Conservation (phyloP, 805 yeast species). For the Saccharomycopsis javanensis region DNA sequence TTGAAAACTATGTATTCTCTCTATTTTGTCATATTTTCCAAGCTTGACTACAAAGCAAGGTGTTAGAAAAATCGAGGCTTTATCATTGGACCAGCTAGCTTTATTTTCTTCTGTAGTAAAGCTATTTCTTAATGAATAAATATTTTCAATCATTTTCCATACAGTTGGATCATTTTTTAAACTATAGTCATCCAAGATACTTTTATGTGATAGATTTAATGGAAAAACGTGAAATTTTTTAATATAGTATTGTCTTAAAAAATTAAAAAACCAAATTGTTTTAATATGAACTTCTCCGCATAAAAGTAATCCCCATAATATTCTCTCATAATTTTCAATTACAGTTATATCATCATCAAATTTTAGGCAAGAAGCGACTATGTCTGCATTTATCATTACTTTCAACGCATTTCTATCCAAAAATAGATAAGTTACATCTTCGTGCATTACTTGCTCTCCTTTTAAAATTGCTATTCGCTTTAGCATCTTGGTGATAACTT, state of each 20-base stretch:
- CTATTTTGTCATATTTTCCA: not conserved
- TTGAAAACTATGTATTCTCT: not conserved
- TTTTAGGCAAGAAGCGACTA: constrained; percentile 28
- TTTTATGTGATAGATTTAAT: not conserved
- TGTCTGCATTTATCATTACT: constrained; percentile 32
- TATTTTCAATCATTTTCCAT: not conserved
- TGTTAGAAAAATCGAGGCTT: not conserved
- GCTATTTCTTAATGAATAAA: not conserved
- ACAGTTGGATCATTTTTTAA: not conserved
- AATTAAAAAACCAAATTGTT: constrained; percentile 34
- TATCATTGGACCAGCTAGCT: not conserved
- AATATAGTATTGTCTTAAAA: constrained; percentile 26
- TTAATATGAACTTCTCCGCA: constrained; percentile 37
- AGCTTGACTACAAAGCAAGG: not conserved
- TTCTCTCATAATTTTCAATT: constrained; percentile 28
- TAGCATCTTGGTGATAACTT: constrained; percentile 1
- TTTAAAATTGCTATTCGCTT: not conserved
- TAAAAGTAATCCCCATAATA: constrained; percentile 34
- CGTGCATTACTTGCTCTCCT: constrained; percentile 17
- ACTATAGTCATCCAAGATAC: not conserved
- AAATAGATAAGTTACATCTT: constrained; percentile 19
- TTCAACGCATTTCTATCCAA: constrained; percentile 19
- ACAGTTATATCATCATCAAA: constrained; percentile 32
- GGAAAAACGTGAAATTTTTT: constrained; percentile 5
- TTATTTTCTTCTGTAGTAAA: not conserved